Evolutionary conservation across 1,284 basidiomycete genomes (phyloP).

Genomic region (Termitomyces sp.): DNA sequence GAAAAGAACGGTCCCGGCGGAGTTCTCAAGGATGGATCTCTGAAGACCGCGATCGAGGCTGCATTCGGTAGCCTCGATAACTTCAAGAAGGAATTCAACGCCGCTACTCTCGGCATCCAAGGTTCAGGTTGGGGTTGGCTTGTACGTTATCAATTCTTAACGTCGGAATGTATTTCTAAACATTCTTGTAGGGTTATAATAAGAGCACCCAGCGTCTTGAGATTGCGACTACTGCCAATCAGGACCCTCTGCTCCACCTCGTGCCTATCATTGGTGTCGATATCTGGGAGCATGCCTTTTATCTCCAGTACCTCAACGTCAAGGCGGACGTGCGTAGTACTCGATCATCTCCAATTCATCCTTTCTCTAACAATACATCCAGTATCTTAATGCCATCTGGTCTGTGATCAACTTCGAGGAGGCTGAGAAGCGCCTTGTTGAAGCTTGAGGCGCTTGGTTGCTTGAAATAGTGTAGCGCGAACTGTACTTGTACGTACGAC

Average conservation of each 20-base stretch:
- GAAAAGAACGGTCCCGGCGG: constrained; percentile 54
- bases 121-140: constrained; percentile 95
- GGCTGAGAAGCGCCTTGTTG: constrained; percentile 62
- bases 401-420: constrained; percentile 79
- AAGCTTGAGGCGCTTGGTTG: constrained; percentile 22
- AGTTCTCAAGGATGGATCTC: constrained; percentile 54
- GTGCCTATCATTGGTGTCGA: constrained; percentile 85
- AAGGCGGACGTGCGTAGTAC: constrained; percentile 56
- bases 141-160: constrained; percentile 38
- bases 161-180: not conserved
- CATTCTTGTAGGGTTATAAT: constrained; percentile 53
- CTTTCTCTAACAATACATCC: not conserved
- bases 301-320: constrained; percentile 76
- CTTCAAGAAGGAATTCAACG: constrained; percentile 66
- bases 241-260: constrained; percentile 79
- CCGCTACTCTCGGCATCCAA: constrained; percentile 76
- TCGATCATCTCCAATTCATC: no score
- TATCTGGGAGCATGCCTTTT: constrained; percentile 84
- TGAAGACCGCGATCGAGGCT: constrained; percentile 64
- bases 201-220: constrained; percentile 60
- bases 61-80: constrained; percentile 70
- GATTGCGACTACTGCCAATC: constrained; percentile 79
- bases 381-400: constrained; percentile 80
- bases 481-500: not conserved
- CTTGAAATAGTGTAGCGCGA: not conserved